Evolutionary conservation across 441 rosid genomes (phyloP).

Genomic region (Erodium moschatum): DNA sequence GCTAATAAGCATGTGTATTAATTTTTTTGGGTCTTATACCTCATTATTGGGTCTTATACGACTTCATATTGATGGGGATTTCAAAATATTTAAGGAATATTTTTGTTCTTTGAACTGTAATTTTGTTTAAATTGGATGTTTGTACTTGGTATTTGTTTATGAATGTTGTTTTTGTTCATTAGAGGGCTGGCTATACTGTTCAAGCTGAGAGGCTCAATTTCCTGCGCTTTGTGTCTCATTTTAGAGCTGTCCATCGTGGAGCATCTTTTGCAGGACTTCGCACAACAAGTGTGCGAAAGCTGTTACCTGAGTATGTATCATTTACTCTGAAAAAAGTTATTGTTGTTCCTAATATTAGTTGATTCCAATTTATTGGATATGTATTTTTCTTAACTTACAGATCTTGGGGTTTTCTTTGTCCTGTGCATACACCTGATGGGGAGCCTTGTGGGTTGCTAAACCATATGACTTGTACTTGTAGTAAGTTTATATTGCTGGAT

Average conservation of each 20-base stretch:
- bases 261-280: slow-evolving; percentile 96
- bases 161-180: slow-evolving; percentile 16
- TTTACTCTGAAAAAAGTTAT: slow-evolving; percentile 16
- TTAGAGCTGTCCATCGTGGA: slow-evolving; percentile 92
- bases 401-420: slow-evolving; percentile 99
- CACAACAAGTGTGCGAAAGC: slow-evolving; percentile 89
- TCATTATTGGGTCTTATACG: background rate
- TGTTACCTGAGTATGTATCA: slow-evolving; percentile 79
- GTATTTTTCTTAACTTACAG: slow-evolving; percentile 32
- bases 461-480: slow-evolving; percentile 75
- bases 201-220: slow-evolving; percentile 97
- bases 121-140: slow-evolving; percentile 1
- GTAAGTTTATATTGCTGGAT: slow-evolving; percentile 39
- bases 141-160: background rate
- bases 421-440: slow-evolving; percentile 98
- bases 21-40: background rate
- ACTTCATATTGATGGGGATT: background rate
- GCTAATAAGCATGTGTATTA: background rate
- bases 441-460: slow-evolving; percentile 94
- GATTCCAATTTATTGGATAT: background rate
- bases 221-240: slow-evolving; percentile 82
- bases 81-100: background rate
- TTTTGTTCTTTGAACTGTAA: background rate
- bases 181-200: slow-evolving; percentile 94
- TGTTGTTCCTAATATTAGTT: slow-evolving; percentile 12